Base-by-base conservation (phyloP, 768 basidiomycete species). In the Harrya chromipes region DNA sequence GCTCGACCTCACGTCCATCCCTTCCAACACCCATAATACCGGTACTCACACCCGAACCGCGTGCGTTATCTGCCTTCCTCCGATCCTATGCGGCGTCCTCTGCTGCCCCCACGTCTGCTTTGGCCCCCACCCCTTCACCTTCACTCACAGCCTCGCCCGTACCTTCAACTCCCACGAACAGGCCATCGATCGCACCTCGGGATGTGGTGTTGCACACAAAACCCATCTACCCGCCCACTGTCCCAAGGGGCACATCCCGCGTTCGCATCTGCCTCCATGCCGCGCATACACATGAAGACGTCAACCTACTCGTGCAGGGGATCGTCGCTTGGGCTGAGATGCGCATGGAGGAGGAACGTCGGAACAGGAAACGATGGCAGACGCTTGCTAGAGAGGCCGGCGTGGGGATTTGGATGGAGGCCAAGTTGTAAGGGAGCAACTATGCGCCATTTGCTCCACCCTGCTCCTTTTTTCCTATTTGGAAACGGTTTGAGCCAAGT, bases 181-280 rank as follows among this genome's bases (percentile, higher is more conserved):
- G 31, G 6, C 7, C 50, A 17, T 26, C 50, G 21, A 27, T 19
- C 1, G 40, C 44, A 0, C 20, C 24, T 61, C 69, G 5, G 14
- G 35, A 39, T 48, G 67, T 19, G 3, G 78, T 78, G 1, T 76
- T 87, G 60, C 83, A 84, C 56, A 87, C 85, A 0, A 81, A 85
- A 4, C 83, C 88, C 4, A 91, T 93, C 36, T 83, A 81, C 10
- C 87, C 85, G 74, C 94, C 95, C 0, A 97, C 94, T 0, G 94
- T 97, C 0, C 91, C 94, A 0, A 85, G 84, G 46, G 93, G 90
- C 9, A 79, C 79, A 51, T 87, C 94, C 52, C 80, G 94, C 16
- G 85, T 97, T 2, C 70, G 94, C 3, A 80, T 97, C n/a, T 97
- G 94, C 65, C 60, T 97, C 23, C 89, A 94, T 60, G 83, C 92